phyloP scores from a whole-genome alignment of 164 flowering plant species.

The Liriodendron chinense region DNA sequence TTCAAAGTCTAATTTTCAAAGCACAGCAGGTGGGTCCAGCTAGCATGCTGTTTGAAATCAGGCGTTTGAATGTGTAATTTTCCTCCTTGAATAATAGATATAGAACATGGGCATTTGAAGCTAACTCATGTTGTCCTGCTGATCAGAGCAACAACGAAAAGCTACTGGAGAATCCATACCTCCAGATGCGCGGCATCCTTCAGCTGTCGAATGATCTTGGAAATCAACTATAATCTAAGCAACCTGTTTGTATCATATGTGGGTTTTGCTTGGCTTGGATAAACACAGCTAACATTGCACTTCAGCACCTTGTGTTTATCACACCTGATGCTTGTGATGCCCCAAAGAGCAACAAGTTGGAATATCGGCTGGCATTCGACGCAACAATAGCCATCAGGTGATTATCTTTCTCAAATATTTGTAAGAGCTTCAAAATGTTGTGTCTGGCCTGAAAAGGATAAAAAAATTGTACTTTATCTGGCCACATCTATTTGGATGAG shows the following conservation, averaged over 20 bases:
- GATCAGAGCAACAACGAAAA: slow-evolving; percentile 96
- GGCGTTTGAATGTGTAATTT: not conserved
- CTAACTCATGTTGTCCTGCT: not conserved
- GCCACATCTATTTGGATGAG: not conserved
- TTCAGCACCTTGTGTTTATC: not conserved
- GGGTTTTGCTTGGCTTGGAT: slow-evolving; percentile 10
- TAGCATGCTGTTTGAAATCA: not conserved
- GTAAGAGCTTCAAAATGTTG: not conserved
- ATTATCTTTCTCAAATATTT: not conserved
- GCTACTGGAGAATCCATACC: slow-evolving; percentile 94
- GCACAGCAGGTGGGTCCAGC: slow-evolving; percentile 85
- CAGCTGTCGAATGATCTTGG: slow-evolving; percentile 80
- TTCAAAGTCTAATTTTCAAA: slow-evolving; percentile 79
- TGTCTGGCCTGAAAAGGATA: not conserved
- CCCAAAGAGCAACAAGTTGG: slow-evolving; percentile 10
- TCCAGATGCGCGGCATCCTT: slow-evolving; percentile 96
- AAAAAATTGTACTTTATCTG: not conserved
- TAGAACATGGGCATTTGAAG: not conserved
- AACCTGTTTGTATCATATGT: slow-evolving; percentile 1
- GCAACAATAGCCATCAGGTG: not conserved
- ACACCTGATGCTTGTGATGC: slow-evolving; percentile 15
- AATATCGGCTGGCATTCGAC: slow-evolving; percentile 8
- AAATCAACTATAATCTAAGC: slow-evolving; percentile 23
- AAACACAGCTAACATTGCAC: not conserved
- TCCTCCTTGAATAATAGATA: not conserved